Base-by-base conservation (phyloP, 225 moss, liverwort and hornwort genomes). In the Pseudoscleropodium purum region DNA sequence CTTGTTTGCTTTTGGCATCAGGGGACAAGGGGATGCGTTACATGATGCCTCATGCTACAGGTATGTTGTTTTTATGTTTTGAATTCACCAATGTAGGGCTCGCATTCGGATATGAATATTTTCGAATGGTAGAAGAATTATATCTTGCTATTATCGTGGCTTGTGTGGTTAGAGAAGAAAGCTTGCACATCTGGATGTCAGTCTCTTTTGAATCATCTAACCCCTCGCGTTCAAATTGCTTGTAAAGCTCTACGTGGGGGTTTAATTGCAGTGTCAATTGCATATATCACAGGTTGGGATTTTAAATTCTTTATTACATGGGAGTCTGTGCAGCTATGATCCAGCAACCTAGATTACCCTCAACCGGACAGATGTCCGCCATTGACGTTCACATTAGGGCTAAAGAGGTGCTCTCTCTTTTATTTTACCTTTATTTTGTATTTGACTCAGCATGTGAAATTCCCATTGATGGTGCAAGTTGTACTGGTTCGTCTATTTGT, bases 41-140 rank as follows among this genome's bases (percentile, higher is more conserved):
- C 86, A 99, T 99, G 99, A 96, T 99, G 88, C 99, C 99, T 85
- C 99, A 99, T 91, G 96, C 99, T 31, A 99, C 99, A 92, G 99
- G 99, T 98, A 67, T 24, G 74, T 45, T 29, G 36, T 63, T 88
- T 81, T 45, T 63, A 26, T 81, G 64, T 70, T 60, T 80, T 72
- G 77, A 89, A 18, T 51, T 72, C 88, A 84, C 59, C 36, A 86
- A 83, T 92, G 29, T 31, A 11, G 67, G 49, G 63, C 43, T 52
- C 7, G 59, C 72, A 7, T 52, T 52, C 54, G 54, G 77, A 27
- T 79, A 51, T 65, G 33, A 88, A 54, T 56, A 20, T 59, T 56
- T 66, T 70, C 43, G 45, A 57, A 18, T 57, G 59, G 33, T 59
- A 33, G 51, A 78, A 49, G 63, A 37, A 15, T 52, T 68, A 30